phyloP scores from a whole-genome alignment of 371 early-diverging fungal genomes.

The Neoconidiobolus thromboides region DNA sequence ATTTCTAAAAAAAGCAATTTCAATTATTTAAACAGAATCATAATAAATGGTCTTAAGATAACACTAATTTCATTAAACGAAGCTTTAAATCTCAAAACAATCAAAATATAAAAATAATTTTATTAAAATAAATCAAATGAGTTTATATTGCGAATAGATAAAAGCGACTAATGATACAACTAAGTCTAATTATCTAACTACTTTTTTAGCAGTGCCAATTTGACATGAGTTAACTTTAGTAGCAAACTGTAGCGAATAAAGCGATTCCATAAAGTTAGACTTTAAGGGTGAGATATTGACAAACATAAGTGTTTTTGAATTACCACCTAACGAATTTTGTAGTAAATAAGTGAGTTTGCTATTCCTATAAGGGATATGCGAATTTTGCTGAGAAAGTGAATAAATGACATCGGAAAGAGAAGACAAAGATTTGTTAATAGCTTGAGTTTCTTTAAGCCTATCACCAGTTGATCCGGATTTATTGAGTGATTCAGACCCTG shows the following conservation, averaged over 20 bases:
- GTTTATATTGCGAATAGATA: no score
- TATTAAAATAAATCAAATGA: no score
- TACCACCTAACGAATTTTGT: constrained; percentile 82
- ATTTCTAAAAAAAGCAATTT: no score
- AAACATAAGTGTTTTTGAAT: constrained; percentile 97
- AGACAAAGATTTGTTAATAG: constrained; percentile 91
- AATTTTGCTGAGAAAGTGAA: constrained; percentile 64
- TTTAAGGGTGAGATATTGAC: constrained; percentile 80
- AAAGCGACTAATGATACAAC: no score
- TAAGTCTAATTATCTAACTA: constrained; percentile 3
- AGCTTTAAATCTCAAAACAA: no score
- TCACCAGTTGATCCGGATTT: constrained; percentile 79
- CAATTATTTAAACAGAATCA: no score
- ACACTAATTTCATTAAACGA: no score
- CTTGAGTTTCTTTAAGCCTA: constrained; percentile 84
- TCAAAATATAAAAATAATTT: no score
- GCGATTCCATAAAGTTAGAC: constrained; percentile 60
- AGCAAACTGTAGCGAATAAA: constrained; percentile 91
- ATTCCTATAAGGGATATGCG: constrained; percentile 92
- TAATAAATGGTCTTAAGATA: no score
- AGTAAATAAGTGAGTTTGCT: constrained; percentile 87
- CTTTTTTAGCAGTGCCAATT: constrained; percentile 35
- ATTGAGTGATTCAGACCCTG: constrained; percentile 90
- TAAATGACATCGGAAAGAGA: constrained; percentile 88
- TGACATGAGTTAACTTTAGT: constrained; percentile 71